Evolutionary conservation across 1,139 yeast species (phyloP).

Genomic region (Zygosaccharomyces sapae): DNA sequence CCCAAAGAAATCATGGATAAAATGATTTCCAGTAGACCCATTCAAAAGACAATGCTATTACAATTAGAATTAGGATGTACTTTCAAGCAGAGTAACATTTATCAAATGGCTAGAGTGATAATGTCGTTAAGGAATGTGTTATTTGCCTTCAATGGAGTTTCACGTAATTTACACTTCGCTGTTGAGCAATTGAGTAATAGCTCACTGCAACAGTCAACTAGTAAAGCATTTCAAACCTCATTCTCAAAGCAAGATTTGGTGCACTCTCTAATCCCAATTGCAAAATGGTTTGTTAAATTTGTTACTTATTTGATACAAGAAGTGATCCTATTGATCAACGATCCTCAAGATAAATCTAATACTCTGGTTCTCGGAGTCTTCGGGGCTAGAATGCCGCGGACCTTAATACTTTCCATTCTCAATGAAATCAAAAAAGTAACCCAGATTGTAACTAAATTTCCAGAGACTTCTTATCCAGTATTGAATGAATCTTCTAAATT

Average conservation of each 20-base stretch:
- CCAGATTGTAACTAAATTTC: slow-evolving; percentile 33
- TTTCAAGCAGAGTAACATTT: slow-evolving; percentile 26
- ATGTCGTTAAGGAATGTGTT: slow-evolving; percentile 34
- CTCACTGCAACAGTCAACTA: slow-evolving; percentile 22
- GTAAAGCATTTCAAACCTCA: slow-evolving; percentile 34
- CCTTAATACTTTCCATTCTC: slow-evolving; percentile 30
- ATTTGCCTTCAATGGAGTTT: slow-evolving; percentile 37
- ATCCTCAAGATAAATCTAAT: slow-evolving; percentile 21
- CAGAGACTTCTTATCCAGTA: slow-evolving; percentile 35
- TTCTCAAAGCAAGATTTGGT: slow-evolving; percentile 37
- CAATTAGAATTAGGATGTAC: slow-evolving; percentile 35
- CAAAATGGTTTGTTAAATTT: slow-evolving; percentile 36
- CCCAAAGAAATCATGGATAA: slow-evolving; percentile 36
- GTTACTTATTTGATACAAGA: slow-evolving; percentile 34
- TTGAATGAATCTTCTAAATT: slow-evolving; percentile 35
- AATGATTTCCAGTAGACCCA: slow-evolving; percentile 35
- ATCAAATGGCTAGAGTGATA: slow-evolving; percentile 34
- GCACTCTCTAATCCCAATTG: slow-evolving; percentile 35
- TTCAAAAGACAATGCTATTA: slow-evolving; percentile 35
- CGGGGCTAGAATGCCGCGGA: slow-evolving; percentile 35
- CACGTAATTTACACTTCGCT: slow-evolving; percentile 38
- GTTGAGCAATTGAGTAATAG: slow-evolving; percentile 31
- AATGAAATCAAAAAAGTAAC: slow-evolving; percentile 34
- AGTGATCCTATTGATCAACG: slow-evolving; percentile 29
- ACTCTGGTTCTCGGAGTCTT: slow-evolving; percentile 33